These are phyloP conservation scores for Hypoxylon lenormandii DNA, from an alignment of 495 filamentous ascomycete genomes.

Conservation along the genomic window DNA sequence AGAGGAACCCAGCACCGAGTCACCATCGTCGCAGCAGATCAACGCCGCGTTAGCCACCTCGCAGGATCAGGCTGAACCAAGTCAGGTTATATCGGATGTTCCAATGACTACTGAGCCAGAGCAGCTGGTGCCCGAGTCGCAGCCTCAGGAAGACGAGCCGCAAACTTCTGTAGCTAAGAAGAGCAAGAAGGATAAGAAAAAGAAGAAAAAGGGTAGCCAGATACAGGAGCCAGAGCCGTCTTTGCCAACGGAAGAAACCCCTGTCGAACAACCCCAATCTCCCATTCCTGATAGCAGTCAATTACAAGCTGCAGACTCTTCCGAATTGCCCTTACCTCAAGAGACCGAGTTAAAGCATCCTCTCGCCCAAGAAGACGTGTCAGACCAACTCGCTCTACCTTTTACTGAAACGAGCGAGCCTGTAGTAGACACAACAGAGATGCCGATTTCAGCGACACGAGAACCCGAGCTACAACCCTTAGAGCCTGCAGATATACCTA, in stretches of 20 bases:
- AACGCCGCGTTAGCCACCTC: conserved; percentile 5
- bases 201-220: conserved; percentile 41
- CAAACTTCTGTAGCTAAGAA: conserved; percentile 31
- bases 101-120: conserved; percentile 15
- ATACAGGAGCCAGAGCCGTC: conserved; percentile 25
- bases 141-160: conserved; percentile 21
- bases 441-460: conserved; percentile 2
- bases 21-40: conserved; percentile 12
- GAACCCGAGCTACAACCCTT: conserved; percentile 12
- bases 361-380: conserved; percentile 10
- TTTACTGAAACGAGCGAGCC: conserved; percentile 6
- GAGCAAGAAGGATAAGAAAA: conserved; percentile 53
- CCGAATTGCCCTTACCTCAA: conserved; percentile 13
- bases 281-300: conserved; percentile 15
- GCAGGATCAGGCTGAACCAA: conserved; percentile 23
- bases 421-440: background rate
- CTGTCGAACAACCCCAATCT: conserved; percentile 14
- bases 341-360: conserved; percentile 11
- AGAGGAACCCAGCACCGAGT: conserved; percentile 15
- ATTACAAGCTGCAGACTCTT: conserved; percentile 3
- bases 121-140: conserved; percentile 1
- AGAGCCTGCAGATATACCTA: conserved; percentile 5
- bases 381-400: conserved; percentile 4
- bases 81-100: conserved; percentile 7
- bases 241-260: conserved; percentile 18